A percentile compares a stretch with the other conserved stretches of the same genome.
These are phyloP conservation scores for Monosporascus sp. DNA, from an alignment of 2,329 filamentous ascomycete genomes.

Conservation along the genomic window DNA sequence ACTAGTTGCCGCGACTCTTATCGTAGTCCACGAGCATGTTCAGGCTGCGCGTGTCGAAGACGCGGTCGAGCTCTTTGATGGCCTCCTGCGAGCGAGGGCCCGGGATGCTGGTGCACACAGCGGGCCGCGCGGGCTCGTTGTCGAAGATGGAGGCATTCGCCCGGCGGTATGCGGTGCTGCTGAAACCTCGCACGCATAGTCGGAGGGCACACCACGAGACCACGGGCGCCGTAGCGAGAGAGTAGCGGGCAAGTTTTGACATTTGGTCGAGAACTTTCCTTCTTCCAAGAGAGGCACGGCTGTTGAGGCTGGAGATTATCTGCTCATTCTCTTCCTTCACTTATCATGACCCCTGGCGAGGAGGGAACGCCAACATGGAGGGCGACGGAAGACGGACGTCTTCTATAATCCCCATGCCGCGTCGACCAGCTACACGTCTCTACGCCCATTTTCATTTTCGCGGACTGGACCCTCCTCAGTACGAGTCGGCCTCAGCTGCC, in stretches of 20 bases:
- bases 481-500: neutral
- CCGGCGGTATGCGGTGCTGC: neutral
- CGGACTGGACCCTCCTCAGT: neutral
- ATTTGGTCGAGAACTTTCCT: neutral
- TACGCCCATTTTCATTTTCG: neutral
- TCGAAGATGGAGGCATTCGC: neutral
- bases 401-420: neutral
- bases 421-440: neutral
- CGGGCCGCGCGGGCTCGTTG: neutral
- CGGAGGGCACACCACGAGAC: neutral
- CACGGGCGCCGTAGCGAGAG: neutral
- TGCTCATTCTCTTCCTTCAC: neutral
- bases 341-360: neutral
- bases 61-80: conserved; percentile 65
- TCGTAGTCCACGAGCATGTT: conserved; percentile 78
- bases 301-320: neutral
- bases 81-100: conserved; percentile 69
- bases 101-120: conserved; percentile 48
- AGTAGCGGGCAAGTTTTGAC: neutral
- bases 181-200: neutral
- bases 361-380: neutral
- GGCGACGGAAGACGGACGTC: neutral
- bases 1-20: conserved; percentile 73
- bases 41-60: conserved; percentile 81
- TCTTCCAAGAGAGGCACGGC: neutral